A percentile compares a stretch with the other conserved stretches of the same genome.
phyloP scores from a whole-genome alignment of 2,329 filamentous ascomycete species.

The Diplodia sapinea region DNA sequence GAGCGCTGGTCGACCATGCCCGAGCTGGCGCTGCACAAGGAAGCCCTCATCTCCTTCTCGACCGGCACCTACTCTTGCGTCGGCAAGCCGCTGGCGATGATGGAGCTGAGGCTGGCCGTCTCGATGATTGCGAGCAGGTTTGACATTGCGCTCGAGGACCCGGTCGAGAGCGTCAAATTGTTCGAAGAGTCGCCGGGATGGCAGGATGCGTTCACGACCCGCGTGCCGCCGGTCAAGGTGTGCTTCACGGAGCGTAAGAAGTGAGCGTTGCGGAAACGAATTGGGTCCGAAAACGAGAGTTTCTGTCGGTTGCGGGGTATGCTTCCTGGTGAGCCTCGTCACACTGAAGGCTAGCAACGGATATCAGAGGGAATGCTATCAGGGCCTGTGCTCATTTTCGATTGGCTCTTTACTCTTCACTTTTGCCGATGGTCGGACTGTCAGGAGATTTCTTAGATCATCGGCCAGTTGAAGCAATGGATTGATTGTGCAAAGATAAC shows the following conservation, averaged over 20 bases:
- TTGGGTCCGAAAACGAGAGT: not conserved
- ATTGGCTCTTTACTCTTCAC: not conserved
- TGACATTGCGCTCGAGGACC: constrained; percentile 51
- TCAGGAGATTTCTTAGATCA: not conserved
- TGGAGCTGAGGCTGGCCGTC: constrained; percentile 68
- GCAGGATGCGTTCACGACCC: not conserved
- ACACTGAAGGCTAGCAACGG: not conserved
- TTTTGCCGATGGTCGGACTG: not conserved
- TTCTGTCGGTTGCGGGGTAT: not conserved
- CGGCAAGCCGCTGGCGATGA: constrained; percentile 71
- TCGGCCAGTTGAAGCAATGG: not conserved
- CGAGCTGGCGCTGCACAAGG: constrained; percentile 39
- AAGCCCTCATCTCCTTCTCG: constrained; percentile 44
- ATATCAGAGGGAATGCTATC: not conserved
- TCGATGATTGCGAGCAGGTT: constrained; percentile 68
- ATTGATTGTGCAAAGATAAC: not conserved
- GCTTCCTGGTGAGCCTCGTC: not conserved
- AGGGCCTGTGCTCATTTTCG: not conserved
- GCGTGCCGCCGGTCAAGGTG: constrained; percentile 4
- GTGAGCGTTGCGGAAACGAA: not conserved
- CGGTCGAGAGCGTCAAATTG: constrained; percentile 5
- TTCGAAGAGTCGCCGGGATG: constrained; percentile 6
- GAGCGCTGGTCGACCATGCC: constrained; percentile 45
- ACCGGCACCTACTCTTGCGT: constrained; percentile 74
- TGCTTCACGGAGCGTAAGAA: not conserved